Evolutionary conservation across 192 early-diverging fungal genomes (phyloP).

Genomic region (Pecoramyces ruminantium): DNA sequence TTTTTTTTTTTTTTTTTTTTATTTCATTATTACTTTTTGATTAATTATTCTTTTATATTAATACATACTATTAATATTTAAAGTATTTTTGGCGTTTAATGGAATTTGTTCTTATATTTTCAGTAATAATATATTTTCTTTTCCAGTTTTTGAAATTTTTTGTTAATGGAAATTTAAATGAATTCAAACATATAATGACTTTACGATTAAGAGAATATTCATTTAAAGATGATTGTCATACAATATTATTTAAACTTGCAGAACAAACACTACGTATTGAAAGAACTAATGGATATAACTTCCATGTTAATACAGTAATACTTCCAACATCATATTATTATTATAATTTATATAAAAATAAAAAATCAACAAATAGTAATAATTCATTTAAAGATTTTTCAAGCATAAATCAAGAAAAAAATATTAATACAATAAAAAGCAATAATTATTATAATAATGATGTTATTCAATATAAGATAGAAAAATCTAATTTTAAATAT

Average conservation of each 20-base stretch:
- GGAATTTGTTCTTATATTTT: background rate
- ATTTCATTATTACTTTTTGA: too few relatives aligned
- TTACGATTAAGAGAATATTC: background rate
- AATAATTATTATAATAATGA: background rate
- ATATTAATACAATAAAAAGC: too few relatives aligned
- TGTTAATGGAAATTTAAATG: background rate
- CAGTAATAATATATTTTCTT: background rate
- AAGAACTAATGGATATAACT: background rate
- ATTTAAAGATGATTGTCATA: background rate
- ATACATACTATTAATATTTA: too few relatives aligned
- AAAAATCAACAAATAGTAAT: too few relatives aligned
- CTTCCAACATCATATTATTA: background rate
- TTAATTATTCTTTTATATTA: too few relatives aligned
- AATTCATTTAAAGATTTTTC: too few relatives aligned
- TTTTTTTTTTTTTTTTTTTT: too few relatives aligned
- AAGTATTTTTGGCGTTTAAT: background rate
- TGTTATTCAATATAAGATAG: background rate
- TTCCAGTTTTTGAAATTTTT: background rate
- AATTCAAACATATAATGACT: background rate
- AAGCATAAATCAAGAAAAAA: too few relatives aligned
- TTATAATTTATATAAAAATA: background rate
- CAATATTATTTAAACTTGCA: background rate
- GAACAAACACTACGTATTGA: background rate
- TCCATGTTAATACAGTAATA: background rate
- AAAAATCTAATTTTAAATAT: background rate